A percentile compares a stretch with the other conserved stretches of the same genome.
phyloP scores from a whole-genome alignment of 83 land plant genomes.

The Thuja plicata region DNA sequence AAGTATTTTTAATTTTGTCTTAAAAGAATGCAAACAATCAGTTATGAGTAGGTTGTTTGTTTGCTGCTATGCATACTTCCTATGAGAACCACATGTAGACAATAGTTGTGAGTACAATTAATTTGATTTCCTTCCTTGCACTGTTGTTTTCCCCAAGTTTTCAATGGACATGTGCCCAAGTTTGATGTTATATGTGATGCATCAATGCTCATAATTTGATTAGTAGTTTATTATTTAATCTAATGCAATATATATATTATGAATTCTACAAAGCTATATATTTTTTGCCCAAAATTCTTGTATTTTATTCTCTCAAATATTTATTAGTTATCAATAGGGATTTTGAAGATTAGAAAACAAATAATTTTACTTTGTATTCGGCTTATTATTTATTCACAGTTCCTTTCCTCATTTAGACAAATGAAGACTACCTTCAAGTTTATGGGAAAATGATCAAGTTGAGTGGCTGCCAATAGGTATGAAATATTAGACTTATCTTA shows the following conservation, averaged over 20 bases:
- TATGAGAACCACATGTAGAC: background rate
- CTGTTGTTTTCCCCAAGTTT: background rate
- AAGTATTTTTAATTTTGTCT: background rate
- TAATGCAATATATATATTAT: background rate
- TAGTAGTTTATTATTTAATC: background rate
- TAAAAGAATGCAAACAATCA: background rate
- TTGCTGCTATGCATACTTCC: background rate
- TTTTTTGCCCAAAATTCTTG: background rate
- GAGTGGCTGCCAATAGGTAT: background rate
- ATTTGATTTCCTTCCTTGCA: background rate
- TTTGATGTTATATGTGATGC: background rate
- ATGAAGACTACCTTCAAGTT: slow-evolving; percentile 11
- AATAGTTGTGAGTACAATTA: background rate
- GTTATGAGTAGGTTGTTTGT: background rate
- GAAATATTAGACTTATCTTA: background rate
- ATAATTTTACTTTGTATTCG: background rate
- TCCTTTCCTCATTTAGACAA: background rate
- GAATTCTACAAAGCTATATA: background rate
- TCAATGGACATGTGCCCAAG: background rate
- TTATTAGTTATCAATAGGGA: background rate
- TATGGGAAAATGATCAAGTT: background rate
- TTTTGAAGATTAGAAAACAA: background rate
- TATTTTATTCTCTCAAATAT: background rate
- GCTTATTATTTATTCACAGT: background rate
- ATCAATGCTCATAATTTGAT: background rate